phyloP scores from a whole-genome alignment of 495 filamentous ascomycete species.

The Hypomontagnella submonticulosa region DNA sequence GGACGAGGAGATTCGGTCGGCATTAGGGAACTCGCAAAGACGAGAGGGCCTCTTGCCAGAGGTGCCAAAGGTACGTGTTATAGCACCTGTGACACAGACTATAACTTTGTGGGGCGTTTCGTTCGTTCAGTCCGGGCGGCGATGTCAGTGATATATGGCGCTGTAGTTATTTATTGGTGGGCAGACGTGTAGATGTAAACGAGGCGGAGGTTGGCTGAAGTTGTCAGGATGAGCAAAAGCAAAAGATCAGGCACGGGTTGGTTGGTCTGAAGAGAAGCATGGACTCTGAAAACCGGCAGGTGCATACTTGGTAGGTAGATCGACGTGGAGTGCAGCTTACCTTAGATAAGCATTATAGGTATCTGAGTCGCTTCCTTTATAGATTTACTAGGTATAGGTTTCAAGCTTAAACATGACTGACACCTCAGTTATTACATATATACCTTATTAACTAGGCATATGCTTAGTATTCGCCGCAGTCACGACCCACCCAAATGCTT shows the following conservation, averaged over 20 bases:
- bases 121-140: no score
- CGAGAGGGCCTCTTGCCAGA: conserved; percentile 5
- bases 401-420: no score
- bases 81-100: background rate
- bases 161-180: no score
- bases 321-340: conserved; percentile 7
- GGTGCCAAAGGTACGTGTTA: background rate
- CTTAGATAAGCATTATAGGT: conserved; percentile 5
- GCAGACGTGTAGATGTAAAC: no score
- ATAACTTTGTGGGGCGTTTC: background rate
- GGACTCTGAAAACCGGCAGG: conserved; percentile 22
- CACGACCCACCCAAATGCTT: no score
- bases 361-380: background rate
- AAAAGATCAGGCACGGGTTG: no score
- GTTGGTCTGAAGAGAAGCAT: conserved; percentile 6
- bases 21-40: conserved; percentile 28
- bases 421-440: no score
- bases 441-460: no score
- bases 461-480: no score
- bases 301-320: conserved; percentile 25
- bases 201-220: no score
- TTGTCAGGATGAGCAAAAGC: no score
- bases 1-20: conserved; percentile 14
- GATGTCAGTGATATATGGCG: no score
- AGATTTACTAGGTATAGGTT: background rate